Base-by-base conservation (phyloP, 768 basidiomycete genomes). In the Tylopilus felleus region DNA sequence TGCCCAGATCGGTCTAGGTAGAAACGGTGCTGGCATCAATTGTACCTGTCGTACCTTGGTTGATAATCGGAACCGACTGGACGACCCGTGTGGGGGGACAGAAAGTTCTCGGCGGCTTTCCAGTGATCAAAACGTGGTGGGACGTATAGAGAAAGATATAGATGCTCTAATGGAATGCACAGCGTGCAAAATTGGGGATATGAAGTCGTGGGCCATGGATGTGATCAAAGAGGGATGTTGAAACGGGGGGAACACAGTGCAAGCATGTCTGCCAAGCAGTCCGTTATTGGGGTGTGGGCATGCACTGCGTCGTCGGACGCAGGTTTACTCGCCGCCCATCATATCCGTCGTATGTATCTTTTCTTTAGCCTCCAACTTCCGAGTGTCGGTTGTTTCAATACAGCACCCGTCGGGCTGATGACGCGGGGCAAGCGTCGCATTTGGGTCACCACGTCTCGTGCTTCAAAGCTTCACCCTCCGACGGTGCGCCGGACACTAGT, bases 1-100 rank as follows among this genome's bases (percentile, higher is more conserved):
- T n/a, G 36, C 31, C n/a, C 17, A 23, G 25, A 47, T 43, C 22
- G 35, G 33, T 41, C 39, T 42, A 47, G 42, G 19, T 19, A 28
- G 47, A 39, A 46, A 46, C 33, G 41, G 35, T 40, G 46, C 33
- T 42, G 48, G 36, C 49, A 51, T 36, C 38, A 40, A 21, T 55
- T 27, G 46, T 48, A 40, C 25, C 31, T 13, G 27, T 47, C 42
- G 31, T 45, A 25, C 27, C 1, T 22, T 36, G 29, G 16, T 28
- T 49, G 46, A 36, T 35, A 36, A 62, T 40, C 8, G 31, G 13
- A 41, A 17, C 3, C n/a, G 14, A 49, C 49, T 41, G 39, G 44
- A 57, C 44, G 43, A 35, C 13, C 4, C 27, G 28, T 48, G 44
- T n/a, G 27, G 8, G 23, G 41, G 23, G n/a, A 23, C 27, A 28